Percentiles rank a stretch among this genome's conserved stretches.
These are phyloP conservation scores for Aspergillus indologenus DNA, from an alignment of 495 filamentous ascomycete species.

Conservation along the genomic window DNA sequence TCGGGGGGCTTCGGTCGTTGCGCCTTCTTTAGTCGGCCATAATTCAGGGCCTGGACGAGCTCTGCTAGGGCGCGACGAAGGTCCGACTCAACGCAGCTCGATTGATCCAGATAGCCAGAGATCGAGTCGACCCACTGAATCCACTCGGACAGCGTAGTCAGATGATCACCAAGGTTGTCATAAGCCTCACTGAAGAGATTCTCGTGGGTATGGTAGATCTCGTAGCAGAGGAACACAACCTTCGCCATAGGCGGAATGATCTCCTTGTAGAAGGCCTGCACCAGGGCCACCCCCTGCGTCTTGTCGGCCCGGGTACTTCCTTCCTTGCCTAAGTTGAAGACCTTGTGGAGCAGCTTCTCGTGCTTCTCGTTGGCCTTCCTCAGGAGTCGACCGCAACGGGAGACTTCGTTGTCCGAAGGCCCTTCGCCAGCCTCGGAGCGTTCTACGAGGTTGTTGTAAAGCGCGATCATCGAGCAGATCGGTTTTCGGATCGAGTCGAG, in stretches of 20 bases:
- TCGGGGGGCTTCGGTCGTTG: background rate
- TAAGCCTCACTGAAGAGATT: slow-evolving; percentile 9
- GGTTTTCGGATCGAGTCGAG: slow-evolving; percentile 2
- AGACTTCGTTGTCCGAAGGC: background rate
- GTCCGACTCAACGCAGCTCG: background rate
- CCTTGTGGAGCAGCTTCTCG: slow-evolving; percentile 13
- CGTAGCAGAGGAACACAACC: slow-evolving; percentile 21
- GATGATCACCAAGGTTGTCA: slow-evolving; percentile 11
- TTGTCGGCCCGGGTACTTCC: background rate
- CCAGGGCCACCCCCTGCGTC: slow-evolving; percentile 3
- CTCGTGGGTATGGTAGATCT: slow-evolving; percentile 17
- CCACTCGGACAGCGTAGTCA: slow-evolving; percentile 18
- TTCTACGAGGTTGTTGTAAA: slow-evolving; percentile 1
- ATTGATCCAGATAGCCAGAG: slow-evolving; percentile 1
- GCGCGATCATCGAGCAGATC: background rate
- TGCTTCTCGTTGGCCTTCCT: no score
- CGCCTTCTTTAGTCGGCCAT: background rate
- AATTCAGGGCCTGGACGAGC: slow-evolving; percentile 10
- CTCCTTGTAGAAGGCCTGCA: slow-evolving; percentile 24
- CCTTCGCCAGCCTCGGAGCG: background rate
- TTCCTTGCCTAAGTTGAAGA: slow-evolving; percentile 3
- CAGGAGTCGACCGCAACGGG: slow-evolving; percentile 9
- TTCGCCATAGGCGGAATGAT: slow-evolving; percentile 23
- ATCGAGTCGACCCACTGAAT: slow-evolving; percentile 13
- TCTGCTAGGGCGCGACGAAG: slow-evolving; percentile 8